Conservation (phyloP, 2,329 filamentous ascomycete species). For the Hypoxylon sp. region DNA sequence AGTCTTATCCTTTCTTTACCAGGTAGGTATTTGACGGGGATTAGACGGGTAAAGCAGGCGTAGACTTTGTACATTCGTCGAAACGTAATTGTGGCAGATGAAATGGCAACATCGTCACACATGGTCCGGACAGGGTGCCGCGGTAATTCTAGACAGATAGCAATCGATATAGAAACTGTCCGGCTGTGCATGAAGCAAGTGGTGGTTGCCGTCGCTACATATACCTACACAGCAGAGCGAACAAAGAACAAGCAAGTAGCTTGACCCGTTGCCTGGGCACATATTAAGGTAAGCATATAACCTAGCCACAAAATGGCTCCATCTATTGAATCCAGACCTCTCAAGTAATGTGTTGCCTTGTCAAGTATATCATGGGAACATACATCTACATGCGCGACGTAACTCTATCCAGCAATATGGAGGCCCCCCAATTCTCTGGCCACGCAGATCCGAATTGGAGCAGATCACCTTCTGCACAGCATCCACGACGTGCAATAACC, state of each 20-base stretch:
- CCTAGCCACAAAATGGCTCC: slow-evolving; percentile 15
- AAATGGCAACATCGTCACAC: not conserved
- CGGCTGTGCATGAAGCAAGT: not conserved
- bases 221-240: slow-evolving; percentile 7
- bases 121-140: not conserved
- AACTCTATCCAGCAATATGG: not conserved
- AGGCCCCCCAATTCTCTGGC: not conserved
- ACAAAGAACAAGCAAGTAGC: slow-evolving; percentile 18
- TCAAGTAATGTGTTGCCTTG: not conserved
- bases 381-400: slow-evolving; percentile 1
- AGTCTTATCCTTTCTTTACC: not conserved
- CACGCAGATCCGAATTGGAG: not conserved
- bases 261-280: not conserved
- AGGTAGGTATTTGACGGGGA: too few relatives aligned
- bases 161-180: not conserved
- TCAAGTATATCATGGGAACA: not conserved
- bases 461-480: not conserved
- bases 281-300: slow-evolving; percentile 26
- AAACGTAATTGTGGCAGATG: not conserved
- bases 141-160: not conserved
- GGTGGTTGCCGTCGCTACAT: slow-evolving; percentile 7
- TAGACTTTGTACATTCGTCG: not conserved
- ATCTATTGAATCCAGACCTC: not conserved
- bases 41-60: not conserved
- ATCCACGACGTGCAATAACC: not conserved